Percentiles rank a stretch among this genome's conserved stretches.
These are phyloP conservation scores for Coccomyxa sp. DNA, from an alignment of 139 green algal genomes.

Conservation along the genomic window DNA sequence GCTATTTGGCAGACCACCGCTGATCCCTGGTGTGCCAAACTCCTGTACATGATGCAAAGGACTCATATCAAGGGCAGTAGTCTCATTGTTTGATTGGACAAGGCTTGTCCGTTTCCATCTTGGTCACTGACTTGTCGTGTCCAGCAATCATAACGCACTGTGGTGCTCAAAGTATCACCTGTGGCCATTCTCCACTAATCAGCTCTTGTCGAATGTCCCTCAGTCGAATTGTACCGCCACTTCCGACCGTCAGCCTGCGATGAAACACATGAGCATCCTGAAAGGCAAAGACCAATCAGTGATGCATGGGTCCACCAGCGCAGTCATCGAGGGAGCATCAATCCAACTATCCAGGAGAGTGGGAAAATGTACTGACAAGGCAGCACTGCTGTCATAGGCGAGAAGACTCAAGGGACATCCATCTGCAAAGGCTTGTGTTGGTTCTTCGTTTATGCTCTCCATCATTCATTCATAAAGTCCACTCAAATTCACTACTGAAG, in stretches of 20 bases:
- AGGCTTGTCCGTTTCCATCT: not conserved
- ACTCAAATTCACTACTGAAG: not conserved
- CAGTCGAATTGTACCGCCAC: slow-evolving; percentile 15
- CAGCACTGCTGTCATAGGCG: not conserved
- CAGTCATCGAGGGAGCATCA: not conserved
- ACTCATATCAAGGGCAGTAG: not conserved
- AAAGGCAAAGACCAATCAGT: too few relatives aligned
- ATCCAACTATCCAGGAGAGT: not conserved
- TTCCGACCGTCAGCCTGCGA: slow-evolving; percentile 14
- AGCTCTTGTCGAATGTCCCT: slow-evolving; percentile 31
- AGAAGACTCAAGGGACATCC: not conserved
- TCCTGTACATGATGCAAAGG: not conserved
- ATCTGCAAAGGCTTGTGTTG: not conserved
- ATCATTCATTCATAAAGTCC: not conserved
- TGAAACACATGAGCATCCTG: too few relatives aligned
- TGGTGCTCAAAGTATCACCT: not conserved
- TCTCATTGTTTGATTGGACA: not conserved
- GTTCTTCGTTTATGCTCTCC: not conserved
- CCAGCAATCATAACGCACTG: not conserved
- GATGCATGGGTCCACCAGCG: not conserved
- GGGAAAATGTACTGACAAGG: not conserved
- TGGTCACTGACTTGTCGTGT: not conserved
- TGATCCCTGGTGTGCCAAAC: too few relatives aligned
- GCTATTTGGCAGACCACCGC: too few relatives aligned
- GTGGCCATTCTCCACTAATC: slow-evolving; percentile 16